Base-by-base conservation (phyloP, 371 early-diverging fungal species). In the Mortierella sp. region DNA sequence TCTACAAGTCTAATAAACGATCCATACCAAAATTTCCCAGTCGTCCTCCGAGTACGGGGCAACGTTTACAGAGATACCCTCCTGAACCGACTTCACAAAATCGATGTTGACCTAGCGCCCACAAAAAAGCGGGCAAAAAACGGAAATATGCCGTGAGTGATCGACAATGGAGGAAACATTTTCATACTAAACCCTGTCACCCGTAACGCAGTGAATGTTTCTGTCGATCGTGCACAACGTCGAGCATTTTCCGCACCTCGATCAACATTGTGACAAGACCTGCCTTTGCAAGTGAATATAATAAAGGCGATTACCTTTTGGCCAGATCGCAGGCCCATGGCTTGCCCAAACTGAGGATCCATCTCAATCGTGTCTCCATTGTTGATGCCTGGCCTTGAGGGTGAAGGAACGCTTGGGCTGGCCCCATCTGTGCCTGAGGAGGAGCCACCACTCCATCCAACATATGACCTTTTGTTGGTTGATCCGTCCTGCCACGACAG, bases 1-100 rank as follows among this genome's bases (percentile, higher is more conserved):
- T 6, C 15, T 55, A 12, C 21, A 46, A 19, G 34, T 21, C 30
- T 19, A 51, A 17, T 31, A 51, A 43, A 31, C 24, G 14, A 4
- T 19, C 3, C 62, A 48, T 84, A 91, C 92, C 76, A 95, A 51
- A 41, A 94, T 92, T 67, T 95, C 94, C 94, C 94, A 95, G 70
- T 95, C 96, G 52, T 94, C 94, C 49, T 84, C 87, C 0, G 92
- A 85, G 56, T 84, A 70, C 4, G 95, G 95, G 44, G 92, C 94
- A 3, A 94, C 93, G 61, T 89, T 79, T 1, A 95, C 91, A 6
- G 89, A 83, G 8, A 80, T 60, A 8, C 90, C 91, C 14, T 69
- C 68, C 24, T 86, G 83, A 6, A 86, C 82, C 56, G 86, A 81
- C 56, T 84, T 83, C 48, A 85, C 81, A 70, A 92, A 88, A 37